Base-by-base conservation (phyloP, 1,139 yeast genomes). In the Starmera stellimalicola region DNA sequence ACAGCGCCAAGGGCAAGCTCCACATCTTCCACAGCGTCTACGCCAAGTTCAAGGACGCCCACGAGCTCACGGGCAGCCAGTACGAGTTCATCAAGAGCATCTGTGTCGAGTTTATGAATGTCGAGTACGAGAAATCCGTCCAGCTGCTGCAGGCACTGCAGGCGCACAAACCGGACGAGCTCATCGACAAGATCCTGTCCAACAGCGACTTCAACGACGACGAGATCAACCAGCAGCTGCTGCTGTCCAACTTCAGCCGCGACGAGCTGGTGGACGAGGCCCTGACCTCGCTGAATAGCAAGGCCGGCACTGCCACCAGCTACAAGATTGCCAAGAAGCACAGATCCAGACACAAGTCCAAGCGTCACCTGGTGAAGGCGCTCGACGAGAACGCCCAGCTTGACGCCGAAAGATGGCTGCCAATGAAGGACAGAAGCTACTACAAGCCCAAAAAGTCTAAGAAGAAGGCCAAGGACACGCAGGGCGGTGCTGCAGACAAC, bases 401-500 rank as follows among this genome's bases (percentile, higher is more conserved):
- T 22, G 80, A 77, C 46, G 70, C 70, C 8, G 96, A 88, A 55
- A 76, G 96, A 60, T 88, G 97, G 97, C 60, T 87, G 35, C 94
- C 96, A 20, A 52, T 82, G 68, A 79, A 77, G 50, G 91, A 87
- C 53, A 73, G 97, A 56, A 73, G 87, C 6, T 76, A 78, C 46
- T 87, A 82, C 61, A 83, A 75, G 55, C 85, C 94, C 15, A 78
- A 81, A 49, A 63, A 63, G 52, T 57, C 58, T 42, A 62, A 56
- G 29, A 63, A 61, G 53, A 70, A 73, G 40, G 69, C 66, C 38
- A 77, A 70, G 57, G 63, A 60, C 27, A 71, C 82, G 0, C 87
- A 81, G 50, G 93, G 94, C 39, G 93, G 93, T 33, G 67, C 70
- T 1, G 65, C 74, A 37, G 88, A 75, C 46, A 62, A 61, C 36